Conservation (phyloP, 306 rosid species). For the Cucumis melo region DNA sequence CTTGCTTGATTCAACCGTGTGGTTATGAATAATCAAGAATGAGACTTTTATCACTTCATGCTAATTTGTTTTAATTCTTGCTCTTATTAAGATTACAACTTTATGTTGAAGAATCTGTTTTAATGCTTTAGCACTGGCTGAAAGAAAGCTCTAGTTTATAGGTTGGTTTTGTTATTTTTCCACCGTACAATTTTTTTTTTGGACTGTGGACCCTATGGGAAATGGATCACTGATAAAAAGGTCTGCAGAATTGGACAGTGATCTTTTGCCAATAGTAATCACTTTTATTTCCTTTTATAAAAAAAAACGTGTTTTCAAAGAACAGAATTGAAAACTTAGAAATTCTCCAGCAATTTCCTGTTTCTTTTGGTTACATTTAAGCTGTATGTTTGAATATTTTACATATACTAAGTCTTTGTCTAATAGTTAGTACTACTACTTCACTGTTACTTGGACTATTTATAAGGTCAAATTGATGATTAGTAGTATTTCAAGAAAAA, state of each 20-base stretch:
- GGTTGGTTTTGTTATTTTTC: background rate
- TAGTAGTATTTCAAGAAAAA: background rate
- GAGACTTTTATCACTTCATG: background rate
- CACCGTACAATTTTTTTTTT: background rate
- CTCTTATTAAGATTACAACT: background rate
- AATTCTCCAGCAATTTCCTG: background rate
- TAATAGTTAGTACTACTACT: background rate
- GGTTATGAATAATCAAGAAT: background rate
- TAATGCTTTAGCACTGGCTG: background rate
- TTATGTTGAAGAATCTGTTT: background rate
- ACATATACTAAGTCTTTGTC: background rate
- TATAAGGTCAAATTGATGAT: background rate
- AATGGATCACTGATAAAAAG: background rate
- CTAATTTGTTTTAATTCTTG: background rate
- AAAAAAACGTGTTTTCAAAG: background rate
- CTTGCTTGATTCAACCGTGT: background rate
- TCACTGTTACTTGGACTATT: background rate
- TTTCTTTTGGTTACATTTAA: background rate
- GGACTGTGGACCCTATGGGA: background rate
- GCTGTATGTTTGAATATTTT: background rate
- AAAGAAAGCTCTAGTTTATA: background rate
- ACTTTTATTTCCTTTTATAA: background rate
- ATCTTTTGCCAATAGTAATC: background rate
- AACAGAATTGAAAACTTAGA: background rate
- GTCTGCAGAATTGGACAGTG: background rate